Evolutionary conservation across 495 filamentous ascomycete genomes (phyloP).

Genomic region (Usnea hakonensis): DNA sequence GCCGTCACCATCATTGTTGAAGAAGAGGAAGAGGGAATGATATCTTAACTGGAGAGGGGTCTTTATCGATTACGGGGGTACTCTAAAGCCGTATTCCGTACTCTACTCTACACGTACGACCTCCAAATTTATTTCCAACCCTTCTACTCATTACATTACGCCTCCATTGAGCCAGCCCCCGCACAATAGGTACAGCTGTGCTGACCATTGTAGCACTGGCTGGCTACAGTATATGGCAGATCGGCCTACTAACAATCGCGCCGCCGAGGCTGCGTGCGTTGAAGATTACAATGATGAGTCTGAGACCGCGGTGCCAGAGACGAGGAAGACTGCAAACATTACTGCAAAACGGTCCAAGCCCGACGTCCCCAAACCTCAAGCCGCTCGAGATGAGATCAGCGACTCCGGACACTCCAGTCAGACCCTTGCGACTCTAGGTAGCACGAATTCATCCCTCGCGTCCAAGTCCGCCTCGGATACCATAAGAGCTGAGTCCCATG

Average conservation of each 20-base stretch:
- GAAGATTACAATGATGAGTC: conserved; percentile 53
- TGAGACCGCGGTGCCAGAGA: conserved; percentile 40
- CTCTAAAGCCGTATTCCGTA: no score
- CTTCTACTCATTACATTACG: background rate
- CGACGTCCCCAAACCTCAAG: conserved; percentile 30
- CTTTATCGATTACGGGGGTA: conserved; percentile 6
- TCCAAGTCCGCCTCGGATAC: conserved; percentile 37
- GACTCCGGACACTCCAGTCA: conserved; percentile 62
- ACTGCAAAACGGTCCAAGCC: conserved; percentile 48
- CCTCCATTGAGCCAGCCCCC: conserved; percentile 9
- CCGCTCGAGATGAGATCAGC: conserved; percentile 41
- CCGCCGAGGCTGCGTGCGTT: conserved; percentile 36
- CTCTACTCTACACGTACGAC: no score
- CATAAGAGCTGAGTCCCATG: conserved; percentile 34
- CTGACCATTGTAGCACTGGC: conserved; percentile 13
- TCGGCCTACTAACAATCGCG: conserved; percentile 19
- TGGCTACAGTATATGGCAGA: conserved; percentile 16
- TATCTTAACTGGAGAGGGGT: background rate
- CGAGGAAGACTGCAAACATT: conserved; percentile 45
- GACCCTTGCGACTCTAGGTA: conserved; percentile 48
- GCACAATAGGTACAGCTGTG: conserved; percentile 16
- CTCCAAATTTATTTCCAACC: no score
- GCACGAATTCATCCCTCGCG: conserved; percentile 43
- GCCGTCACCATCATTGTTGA: background rate
- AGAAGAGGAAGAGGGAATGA: no score